These are phyloP conservation scores for Brasenia schreberi DNA, from an alignment of 164 flowering plant genomes.

Conservation along the genomic window DNA sequence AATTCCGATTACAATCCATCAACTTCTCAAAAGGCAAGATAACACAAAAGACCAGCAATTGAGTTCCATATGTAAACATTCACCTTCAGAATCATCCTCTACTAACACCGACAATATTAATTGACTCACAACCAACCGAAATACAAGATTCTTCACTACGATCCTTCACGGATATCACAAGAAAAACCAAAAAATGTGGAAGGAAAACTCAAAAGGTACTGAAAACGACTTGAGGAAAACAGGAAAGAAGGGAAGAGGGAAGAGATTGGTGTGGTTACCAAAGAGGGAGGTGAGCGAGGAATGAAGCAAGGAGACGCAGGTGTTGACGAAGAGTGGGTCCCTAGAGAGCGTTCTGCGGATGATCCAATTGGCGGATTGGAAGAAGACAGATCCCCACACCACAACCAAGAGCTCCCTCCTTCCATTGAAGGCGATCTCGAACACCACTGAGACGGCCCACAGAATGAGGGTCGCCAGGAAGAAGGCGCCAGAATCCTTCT, in stretches of 20 bases:
- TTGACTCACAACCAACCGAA: too few relatives aligned
- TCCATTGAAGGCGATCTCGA: conserved; percentile 50
- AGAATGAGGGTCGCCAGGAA: conserved; percentile 70
- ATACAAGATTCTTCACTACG: too few relatives aligned
- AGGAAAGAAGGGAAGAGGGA: background rate
- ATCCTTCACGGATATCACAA: too few relatives aligned
- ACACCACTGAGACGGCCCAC: conserved; percentile 67
- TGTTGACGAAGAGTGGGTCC: conserved; percentile 83
- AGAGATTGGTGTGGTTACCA: conserved; percentile 25
- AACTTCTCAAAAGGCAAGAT: too few relatives aligned
- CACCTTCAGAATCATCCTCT: too few relatives aligned
- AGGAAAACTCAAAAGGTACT: too few relatives aligned
- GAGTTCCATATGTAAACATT: too few relatives aligned
- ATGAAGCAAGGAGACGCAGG: conserved; percentile 78
- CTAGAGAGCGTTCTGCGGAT: conserved; percentile 38
- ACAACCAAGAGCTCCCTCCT: conserved; percentile 45
- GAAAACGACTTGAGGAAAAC: background rate
- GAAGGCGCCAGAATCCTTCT: conserved; percentile 22
- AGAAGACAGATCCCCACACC: conserved; percentile 49
- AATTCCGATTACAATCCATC: too few relatives aligned
- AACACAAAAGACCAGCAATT: too few relatives aligned
- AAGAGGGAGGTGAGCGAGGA: conserved; percentile 62
- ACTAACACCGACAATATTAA: too few relatives aligned
- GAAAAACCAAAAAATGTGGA: too few relatives aligned
- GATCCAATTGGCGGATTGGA: conserved; percentile 61